Percentiles rank a stretch among this genome's conserved stretches.
Evolutionary conservation across 345 rosid species (phyloP).

Genomic region (Anacardium occidentale): DNA sequence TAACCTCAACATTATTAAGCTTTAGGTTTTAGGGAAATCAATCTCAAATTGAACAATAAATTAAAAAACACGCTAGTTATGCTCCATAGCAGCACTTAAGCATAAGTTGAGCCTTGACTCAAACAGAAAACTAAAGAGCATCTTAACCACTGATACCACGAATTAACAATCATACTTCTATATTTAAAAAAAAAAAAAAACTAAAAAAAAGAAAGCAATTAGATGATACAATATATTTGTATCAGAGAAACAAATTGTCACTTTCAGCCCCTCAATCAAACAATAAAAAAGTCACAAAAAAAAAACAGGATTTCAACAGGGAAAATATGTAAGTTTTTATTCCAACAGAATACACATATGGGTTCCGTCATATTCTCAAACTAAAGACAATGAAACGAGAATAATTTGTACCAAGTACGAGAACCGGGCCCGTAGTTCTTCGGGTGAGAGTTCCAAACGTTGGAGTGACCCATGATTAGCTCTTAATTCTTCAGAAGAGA

Average conservation of each 20-base stretch:
- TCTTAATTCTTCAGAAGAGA: constrained; percentile 2
- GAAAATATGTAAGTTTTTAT: not conserved
- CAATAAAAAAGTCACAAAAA: not conserved
- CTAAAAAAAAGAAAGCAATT: no score
- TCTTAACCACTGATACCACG: not conserved
- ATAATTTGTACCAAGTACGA: constrained; percentile 38
- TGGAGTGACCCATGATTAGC: constrained; percentile 51
- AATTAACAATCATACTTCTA: not conserved
- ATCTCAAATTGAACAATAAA: not conserved
- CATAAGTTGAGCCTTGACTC: no score
- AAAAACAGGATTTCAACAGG: not conserved
- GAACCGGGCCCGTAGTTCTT: constrained; percentile 58
- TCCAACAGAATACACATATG: not conserved
- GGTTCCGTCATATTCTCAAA: not conserved
- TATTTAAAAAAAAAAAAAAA: not conserved
- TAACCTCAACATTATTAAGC: no score
- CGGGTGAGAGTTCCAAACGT: constrained; percentile 64
- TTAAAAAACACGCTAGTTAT: no score
- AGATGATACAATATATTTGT: not conserved
- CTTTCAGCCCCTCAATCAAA: no score
- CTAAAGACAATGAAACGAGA: not conserved
- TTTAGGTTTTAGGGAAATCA: no score
- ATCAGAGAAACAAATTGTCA: not conserved
- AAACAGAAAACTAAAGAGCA: no score
- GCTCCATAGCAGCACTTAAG: no score